These are phyloP conservation scores for Paramyrothecium roridum DNA, from an alignment of 2,329 filamentous ascomycete genomes.

Conservation along the genomic window DNA sequence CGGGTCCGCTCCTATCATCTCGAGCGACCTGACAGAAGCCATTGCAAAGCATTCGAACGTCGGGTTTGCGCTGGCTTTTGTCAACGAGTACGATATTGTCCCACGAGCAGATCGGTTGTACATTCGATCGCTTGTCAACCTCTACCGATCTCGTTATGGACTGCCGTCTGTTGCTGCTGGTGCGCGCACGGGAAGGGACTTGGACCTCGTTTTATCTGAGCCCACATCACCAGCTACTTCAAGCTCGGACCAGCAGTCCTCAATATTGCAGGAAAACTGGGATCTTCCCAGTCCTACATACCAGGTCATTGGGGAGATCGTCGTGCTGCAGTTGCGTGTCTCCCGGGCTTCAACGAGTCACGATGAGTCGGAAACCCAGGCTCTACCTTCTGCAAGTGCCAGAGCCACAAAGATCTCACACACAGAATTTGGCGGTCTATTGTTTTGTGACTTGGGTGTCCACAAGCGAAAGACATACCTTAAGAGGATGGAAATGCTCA, in stretches of 20 bases:
- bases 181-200: not conserved
- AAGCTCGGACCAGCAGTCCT: not conserved
- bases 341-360: not conserved
- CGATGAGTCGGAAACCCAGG: not conserved
- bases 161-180: not conserved
- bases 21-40: constrained; percentile 7
- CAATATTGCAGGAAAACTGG: not conserved
- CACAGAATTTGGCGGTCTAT: constrained; percentile 5
- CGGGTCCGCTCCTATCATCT: constrained; percentile 14
- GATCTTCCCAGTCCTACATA: not conserved
- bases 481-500: constrained; percentile 7
- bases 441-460: constrained; percentile 16
- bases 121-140: constrained; percentile 12
- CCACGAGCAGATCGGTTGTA: constrained; percentile 13
- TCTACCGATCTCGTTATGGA: constrained; percentile 14
- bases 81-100: constrained; percentile 19
- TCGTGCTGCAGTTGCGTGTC: not conserved
- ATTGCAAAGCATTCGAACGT: constrained; percentile 1
- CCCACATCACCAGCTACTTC: not conserved
- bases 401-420: constrained; percentile 1
- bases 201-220: not conserved
- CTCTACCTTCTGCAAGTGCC: not conserved
- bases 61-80: constrained; percentile 7
- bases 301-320: not conserved
- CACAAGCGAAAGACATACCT: constrained; percentile 15